Percentiles rank a stretch among this genome's conserved stretches.
These are phyloP conservation scores for Crithidia sp. DNA, from an alignment of 208 protist genomes.

Conservation along the genomic window DNA sequence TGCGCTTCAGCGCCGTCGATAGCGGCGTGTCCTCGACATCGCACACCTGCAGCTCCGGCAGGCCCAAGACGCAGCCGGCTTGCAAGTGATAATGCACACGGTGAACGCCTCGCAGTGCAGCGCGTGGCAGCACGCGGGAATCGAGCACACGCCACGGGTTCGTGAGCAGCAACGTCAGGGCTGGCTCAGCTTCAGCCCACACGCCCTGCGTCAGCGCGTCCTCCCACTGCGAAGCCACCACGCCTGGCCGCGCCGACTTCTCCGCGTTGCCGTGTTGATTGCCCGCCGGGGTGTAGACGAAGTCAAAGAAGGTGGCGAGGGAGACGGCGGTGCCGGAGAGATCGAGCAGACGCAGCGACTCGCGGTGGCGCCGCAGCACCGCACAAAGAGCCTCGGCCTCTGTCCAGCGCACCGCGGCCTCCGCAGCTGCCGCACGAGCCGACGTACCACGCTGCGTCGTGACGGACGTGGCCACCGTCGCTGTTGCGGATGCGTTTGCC, in stretches of 20 bases:
- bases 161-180: neutral
- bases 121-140: neutral
- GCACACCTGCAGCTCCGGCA: neutral
- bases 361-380: slow-evolving; percentile 9
- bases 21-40: slow-evolving; percentile 10
- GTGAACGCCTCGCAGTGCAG: neutral
- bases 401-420: neutral
- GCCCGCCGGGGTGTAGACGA: neutral
- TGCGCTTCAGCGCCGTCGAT: neutral
- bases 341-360: neutral
- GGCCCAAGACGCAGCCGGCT: neutral
- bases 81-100: no score
- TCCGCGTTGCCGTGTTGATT: neutral
- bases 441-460: no score
- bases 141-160: neutral
- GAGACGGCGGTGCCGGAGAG: slow-evolving; percentile 5
- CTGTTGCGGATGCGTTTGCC: no score
- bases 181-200: neutral
- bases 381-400: slow-evolving; percentile 12
- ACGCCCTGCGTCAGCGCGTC: slow-evolving; percentile 8
- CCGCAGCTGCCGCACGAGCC: neutral
- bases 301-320: slow-evolving; percentile 1
- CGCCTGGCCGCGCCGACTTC: neutral
- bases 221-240: slow-evolving; percentile 1
- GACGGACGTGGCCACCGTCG: no score